Evolutionary conservation across 345 rosid species (phyloP).

Genomic region (Salix arbutifolia): DNA sequence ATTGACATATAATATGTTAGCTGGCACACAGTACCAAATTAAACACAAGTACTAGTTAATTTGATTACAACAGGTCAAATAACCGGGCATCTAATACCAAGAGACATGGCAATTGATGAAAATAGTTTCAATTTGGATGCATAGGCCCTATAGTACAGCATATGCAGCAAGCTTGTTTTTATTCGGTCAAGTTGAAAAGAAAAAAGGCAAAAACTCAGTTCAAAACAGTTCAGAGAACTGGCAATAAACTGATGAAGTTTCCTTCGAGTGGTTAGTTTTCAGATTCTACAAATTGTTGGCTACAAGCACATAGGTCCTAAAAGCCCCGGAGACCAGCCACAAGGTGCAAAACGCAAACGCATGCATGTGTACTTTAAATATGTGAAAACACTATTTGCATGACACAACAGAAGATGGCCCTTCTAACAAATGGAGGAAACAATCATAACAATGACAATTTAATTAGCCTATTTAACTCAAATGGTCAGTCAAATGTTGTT

Average conservation of each 20-base stretch:
- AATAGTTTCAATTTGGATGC: background rate
- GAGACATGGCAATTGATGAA: background rate
- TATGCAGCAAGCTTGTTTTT: background rate
- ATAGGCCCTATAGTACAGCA: background rate
- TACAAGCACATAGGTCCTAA: background rate
- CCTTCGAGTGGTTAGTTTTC: background rate
- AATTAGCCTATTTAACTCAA: background rate
- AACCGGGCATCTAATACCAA: background rate
- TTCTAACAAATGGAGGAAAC: background rate
- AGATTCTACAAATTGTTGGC: background rate
- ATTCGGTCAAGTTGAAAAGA: background rate
- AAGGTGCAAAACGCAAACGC: background rate
- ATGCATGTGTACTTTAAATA: background rate
- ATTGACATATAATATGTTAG: constrained; percentile 1
- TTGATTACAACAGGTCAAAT: background rate
- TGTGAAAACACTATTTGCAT: background rate
- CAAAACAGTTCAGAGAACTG: background rate
- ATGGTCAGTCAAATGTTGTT: background rate
- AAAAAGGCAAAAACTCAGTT: background rate
- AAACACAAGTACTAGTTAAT: background rate
- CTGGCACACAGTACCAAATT: background rate
- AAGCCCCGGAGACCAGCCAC: background rate
- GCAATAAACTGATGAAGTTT: background rate
- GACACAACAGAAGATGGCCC: background rate
- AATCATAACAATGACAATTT: background rate